Evolutionary conservation across 176 grass and related monocot species (phyloP).

Genomic region (Poa pratensis): DNA sequence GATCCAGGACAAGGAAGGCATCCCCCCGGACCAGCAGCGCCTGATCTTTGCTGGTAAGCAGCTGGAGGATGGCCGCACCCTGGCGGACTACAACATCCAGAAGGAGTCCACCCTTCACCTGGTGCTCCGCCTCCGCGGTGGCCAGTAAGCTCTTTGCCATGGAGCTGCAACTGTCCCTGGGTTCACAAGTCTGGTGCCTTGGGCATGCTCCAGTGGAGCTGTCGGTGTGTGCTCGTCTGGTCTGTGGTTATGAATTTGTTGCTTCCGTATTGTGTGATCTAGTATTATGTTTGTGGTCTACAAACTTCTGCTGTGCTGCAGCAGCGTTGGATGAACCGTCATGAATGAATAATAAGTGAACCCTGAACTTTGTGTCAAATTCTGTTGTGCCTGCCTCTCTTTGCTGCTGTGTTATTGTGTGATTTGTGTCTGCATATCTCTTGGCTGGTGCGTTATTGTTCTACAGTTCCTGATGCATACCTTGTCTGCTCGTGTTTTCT

Average conservation of each 20-base stretch:
- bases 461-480: no score
- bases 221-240: background rate
- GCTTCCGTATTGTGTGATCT: no score
- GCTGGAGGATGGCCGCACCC: slow-evolving; percentile 67
- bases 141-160: slow-evolving; percentile 30
- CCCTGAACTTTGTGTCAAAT: no score
- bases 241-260: background rate
- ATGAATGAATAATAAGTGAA: no score
- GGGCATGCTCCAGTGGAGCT: background rate
- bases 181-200: slow-evolving; percentile 23
- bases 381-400: no score
- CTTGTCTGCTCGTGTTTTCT: no score
- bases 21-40: slow-evolving; percentile 74
- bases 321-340: no score
- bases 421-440: no score
- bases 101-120: slow-evolving; percentile 74
- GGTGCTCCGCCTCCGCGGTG: slow-evolving; percentile 68
- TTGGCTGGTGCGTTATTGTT: no score
- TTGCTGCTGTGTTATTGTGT: no score
- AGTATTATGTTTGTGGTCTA: no score
- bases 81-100: slow-evolving; percentile 67
- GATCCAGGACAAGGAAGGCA: slow-evolving; percentile 84
- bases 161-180: background rate
- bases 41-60: slow-evolving; percentile 69
- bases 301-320: no score